Evolutionary conservation across 495 filamentous ascomycete genomes (phyloP), one percentile per base, ranked within the genome.

Genomic region (Aspergillus nanangensis): DNA sequence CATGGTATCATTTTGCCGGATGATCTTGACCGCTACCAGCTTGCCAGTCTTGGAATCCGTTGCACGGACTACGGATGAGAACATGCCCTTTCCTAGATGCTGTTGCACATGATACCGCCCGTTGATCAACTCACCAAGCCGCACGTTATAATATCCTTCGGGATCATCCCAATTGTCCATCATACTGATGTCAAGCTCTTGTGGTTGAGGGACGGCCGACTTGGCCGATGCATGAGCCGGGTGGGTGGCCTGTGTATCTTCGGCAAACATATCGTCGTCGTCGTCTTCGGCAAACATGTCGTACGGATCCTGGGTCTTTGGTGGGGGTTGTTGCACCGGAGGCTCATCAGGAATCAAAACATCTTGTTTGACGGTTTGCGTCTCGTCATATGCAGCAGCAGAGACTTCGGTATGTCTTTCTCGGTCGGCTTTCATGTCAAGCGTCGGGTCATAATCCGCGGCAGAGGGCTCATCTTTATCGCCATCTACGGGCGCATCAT

Each of bases 201-300:
- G 79, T 23, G 77, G 66, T 58, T 83, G 65, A 43, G 80, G 74
- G 33, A 80, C 66, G 25, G 67, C 62, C 3, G 66, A 64, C 38
- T 78, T 75, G 11, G 69, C 57, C 27, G 72, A 67, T n/a, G 71
- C 58, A 41, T 68, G 57, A 10, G 64, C 52, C 1, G 72, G 57
- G 31, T 69, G 65, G 14, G 63, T 57, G 17, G 73, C 72, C 17
- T 77, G 71, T 4, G 63, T 60, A n/a, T 76, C 72, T 45, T 81
- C 82, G 5, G 82, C 88, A 66, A 94, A 94, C 76, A 94, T 91
- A 60, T 93, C 87, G 47, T 94, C 87, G 47, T 89, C 87, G 48
- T 89, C 87, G 43, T 90, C 87, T 33, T 93, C 88, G 14, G 88
- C 89, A 63, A 97, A 97, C 92, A 97, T 98, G 62, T 98, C 94